Evolutionary conservation across 129 eudicot genomes (phyloP).

Genomic region (Daucus carota): DNA sequence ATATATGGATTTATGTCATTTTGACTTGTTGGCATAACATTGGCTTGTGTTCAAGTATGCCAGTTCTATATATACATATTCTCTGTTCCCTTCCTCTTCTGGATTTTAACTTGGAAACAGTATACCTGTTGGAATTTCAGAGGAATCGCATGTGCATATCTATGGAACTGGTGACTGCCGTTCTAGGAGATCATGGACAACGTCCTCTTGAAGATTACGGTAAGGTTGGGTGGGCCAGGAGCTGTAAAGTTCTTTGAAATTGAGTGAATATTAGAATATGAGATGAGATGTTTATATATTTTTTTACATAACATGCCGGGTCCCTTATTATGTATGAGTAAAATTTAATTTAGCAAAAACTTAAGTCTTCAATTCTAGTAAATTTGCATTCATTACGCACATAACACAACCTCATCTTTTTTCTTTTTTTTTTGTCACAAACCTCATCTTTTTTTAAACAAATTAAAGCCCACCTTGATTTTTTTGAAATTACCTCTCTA

Average conservation of each 20-base stretch:
- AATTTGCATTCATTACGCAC: no score
- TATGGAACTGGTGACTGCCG: conserved; percentile 98
- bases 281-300: not conserved
- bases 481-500: no score
- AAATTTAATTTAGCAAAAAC: not conserved
- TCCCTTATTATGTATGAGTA: not conserved
- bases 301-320: not conserved
- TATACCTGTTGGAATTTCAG: conserved; percentile 25
- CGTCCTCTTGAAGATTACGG: conserved; percentile 93
- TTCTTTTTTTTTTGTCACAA: no score
- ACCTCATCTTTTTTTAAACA: no score
- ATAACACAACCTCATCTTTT: no score
- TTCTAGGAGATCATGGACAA: conserved; percentile 96
- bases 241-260: not conserved
- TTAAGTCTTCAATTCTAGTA: not conserved
- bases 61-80: not conserved
- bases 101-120: not conserved
- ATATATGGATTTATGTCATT: not conserved
- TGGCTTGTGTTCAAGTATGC: not conserved
- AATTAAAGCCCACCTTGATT: no score
- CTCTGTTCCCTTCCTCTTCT: not conserved
- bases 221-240: conserved; percentile 21
- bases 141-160: conserved; percentile 69
- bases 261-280: not conserved
- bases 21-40: not conserved